phyloP scores from a whole-genome alignment of 2,329 filamentous ascomycete genomes.

The Emergomyces africanus region DNA sequence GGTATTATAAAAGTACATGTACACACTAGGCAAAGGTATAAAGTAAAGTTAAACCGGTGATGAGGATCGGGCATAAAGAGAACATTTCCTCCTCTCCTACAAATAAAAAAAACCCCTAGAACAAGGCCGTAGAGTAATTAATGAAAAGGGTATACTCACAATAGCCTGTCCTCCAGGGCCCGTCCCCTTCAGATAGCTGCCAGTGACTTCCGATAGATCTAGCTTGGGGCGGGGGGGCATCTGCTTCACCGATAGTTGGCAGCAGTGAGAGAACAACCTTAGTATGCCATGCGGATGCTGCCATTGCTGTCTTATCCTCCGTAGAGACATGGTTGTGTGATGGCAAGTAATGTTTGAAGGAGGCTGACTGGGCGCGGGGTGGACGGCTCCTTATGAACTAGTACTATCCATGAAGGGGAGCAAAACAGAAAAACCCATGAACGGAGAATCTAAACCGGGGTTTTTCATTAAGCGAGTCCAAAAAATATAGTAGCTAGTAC shows the following conservation, averaged over 20 bases:
- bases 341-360: neutral
- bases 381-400: no score
- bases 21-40: neutral
- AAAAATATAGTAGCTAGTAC: no score
- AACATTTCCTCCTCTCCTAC: neutral
- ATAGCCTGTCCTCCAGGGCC: conserved; percentile 96
- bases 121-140: neutral
- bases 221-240: conserved; percentile 67
- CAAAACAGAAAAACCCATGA: neutral
- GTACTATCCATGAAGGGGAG: neutral
- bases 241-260: conserved; percentile 36
- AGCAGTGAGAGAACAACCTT: conserved; percentile 15
- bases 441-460: no score
- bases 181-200: conserved; percentile 78
- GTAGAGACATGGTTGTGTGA: neutral
- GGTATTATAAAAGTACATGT: neutral
- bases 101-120: neutral
- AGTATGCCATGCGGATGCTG: neutral
- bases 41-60: neutral
- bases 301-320: neutral
- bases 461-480: no score
- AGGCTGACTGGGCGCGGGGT: neutral
- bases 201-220: conserved; percentile 65
- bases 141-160: conserved; percentile 34
- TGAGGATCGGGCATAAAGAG: neutral